Conservation (phyloP, 2,329 filamentous ascomycete species). For the Seiridium cupressi region DNA sequence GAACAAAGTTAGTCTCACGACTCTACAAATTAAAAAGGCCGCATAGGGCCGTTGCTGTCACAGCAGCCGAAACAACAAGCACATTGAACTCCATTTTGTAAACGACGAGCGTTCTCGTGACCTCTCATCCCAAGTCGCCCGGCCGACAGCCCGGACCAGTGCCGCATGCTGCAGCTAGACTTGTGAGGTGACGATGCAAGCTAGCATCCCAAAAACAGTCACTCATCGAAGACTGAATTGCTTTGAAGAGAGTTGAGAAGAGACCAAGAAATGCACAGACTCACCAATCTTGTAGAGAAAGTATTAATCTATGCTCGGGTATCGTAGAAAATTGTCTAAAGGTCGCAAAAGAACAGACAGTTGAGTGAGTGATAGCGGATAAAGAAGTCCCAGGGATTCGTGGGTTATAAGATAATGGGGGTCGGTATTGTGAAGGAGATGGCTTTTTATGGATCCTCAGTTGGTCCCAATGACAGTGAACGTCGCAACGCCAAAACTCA, state of each 20-base stretch:
- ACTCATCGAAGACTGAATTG: no score
- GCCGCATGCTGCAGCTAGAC: no score
- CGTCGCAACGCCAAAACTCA: neutral
- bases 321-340: constrained; percentile 29
- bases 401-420: neutral
- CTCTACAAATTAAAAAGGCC: neutral
- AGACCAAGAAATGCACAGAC: constrained; percentile 13
- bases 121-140: neutral
- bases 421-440: neutral
- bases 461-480: neutral
- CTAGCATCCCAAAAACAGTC: no score
- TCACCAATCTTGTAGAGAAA: constrained; percentile 22
- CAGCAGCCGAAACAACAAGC: no score
- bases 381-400: constrained; percentile 17
- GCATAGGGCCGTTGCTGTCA: no score
- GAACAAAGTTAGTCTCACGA: neutral
- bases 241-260: no score
- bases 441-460: neutral
- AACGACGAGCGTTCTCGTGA: neutral
- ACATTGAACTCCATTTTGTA: no score
- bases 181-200: no score
- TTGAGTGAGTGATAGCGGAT: constrained; percentile 16
- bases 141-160: no score
- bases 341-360: constrained; percentile 20
- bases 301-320: constrained; percentile 32